Evolutionary conservation across 495 filamentous ascomycete genomes (phyloP), one percentile per base, ranked within the genome.

Genomic region (Podospora anserina): DNA sequence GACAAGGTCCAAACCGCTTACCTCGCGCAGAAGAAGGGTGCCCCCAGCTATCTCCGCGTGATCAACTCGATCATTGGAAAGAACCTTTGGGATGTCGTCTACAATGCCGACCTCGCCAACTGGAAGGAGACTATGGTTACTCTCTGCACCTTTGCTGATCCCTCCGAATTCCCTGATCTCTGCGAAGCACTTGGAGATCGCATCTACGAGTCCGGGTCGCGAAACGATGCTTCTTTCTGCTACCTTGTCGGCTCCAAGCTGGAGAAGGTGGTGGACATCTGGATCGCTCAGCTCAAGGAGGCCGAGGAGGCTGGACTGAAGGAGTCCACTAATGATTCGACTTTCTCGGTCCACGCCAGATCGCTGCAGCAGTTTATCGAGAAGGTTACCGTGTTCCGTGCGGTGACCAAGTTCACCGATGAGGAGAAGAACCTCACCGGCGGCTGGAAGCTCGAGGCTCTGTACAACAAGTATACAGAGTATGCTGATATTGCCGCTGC

Each of bases 91-190:
- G 95, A 99, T 82, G 86, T 98, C 59, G 95, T 97, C 9, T 90
- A 98, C 79, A 98, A 99, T 74, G 96, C 95, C 1, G 91, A 97
- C 73, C 78, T 98, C 58, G 83, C 85, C 55, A 91, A 94, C 79
- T 99, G 95, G 95, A 98, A 94, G 80, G 95, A 98, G 78, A 88
- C 95, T 13, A 94, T 98, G 92, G 93, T 91, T 30, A 90, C 92
- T 2, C 84, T 99, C 32, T 98, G 95, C 85, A 97, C 94, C 15
- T 97, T 94, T 78, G 94, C 94, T 13, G 89, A 95, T 63, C 88
- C 91, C 55, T 85, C 88, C 65, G 95, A 98, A 72, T 99, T 98
- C 78, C 85, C 92, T 32, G 96, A 98, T 73, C 87, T 99, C n/a
- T 97, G 93, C 73, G 95, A 98, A 75, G 92, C 93, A 56, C 86